Base-by-base conservation (phyloP, 2,329 filamentous ascomycete species). In the Paracamarosporium sp. region DNA sequence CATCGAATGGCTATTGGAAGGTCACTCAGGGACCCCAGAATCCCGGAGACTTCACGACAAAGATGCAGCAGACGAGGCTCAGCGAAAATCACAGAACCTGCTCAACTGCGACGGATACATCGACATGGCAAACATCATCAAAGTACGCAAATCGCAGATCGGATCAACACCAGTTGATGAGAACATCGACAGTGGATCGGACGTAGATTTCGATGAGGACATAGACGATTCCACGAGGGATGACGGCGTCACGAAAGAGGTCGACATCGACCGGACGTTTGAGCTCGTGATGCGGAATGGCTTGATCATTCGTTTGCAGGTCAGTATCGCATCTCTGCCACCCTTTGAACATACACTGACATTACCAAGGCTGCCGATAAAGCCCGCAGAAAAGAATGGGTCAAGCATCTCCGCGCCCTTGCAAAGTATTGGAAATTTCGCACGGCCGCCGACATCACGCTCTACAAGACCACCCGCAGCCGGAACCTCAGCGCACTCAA, bases 101-200 rank as follows among this genome's bases (percentile, higher is more conserved):
- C 73, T 82, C 47, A 78, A 84, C 56, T 79, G 85, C n/a, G 86
- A 91, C 59, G 85, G 88, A 8, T 87, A 87, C 69, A 83, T 91
- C 68, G 82, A 90, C 69, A 73, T 90, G 33, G 83, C 82, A 56
- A 80, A 83, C 57, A 82, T 89, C 12, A 72, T 77, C 11, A 81
- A 84, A 62, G 84, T 89, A 13, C 83, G 86, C n/a, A 78, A 82
- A 58, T 81, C 86, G 24, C 75, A 77, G 38, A 76, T 79, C 44
- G 83, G 83, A n/a, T 81, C 81, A 20, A 79, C 76, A 15, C 76
- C 82, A n/a, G 82, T 78, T 0, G 85, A 88, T 55, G 78, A 82
- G 4, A 77, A 81, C 25, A 72, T 86, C n/a, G 78, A 81, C 28
- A 65, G 69, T 3, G 85, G 83, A 0, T 80, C 81, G 4, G 82